These are phyloP conservation scores for Pseudoscleropodium purum DNA, from an alignment of 225 moss, liverwort and hornwort species.

Conservation along the genomic window DNA sequence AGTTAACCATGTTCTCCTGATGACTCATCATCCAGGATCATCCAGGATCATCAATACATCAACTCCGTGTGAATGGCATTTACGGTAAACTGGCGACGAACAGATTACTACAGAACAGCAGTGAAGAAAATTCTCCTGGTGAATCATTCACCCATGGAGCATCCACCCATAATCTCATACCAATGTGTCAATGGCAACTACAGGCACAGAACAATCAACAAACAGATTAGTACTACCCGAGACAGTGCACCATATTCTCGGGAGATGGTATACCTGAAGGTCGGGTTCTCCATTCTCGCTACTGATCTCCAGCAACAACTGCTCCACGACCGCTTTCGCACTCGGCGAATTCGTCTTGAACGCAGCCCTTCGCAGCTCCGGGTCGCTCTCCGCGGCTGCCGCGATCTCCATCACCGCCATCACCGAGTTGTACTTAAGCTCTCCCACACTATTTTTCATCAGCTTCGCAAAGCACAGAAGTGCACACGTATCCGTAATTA, in stretches of 20 bases:
- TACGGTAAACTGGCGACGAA: not conserved
- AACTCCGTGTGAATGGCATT: not conserved
- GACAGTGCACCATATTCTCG: not conserved
- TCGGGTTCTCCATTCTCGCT: conserved; percentile 32
- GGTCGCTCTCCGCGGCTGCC: conserved; percentile 68
- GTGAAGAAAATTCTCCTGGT: not conserved
- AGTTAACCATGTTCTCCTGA: not conserved
- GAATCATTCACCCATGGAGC: not conserved
- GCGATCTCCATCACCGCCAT: conserved; percentile 97
- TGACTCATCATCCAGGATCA: not conserved
- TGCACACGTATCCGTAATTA: conserved; percentile 89
- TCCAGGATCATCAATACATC: not conserved
- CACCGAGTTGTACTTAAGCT: conserved; percentile 52
- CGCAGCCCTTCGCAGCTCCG: conserved; percentile 76
- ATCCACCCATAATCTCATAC: not conserved
- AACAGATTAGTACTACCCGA: not conserved
- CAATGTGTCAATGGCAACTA: not conserved
- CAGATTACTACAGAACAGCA: not conserved
- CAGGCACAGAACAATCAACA: not conserved
- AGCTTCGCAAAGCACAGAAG: conserved; percentile 88
- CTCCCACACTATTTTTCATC: conserved; percentile 55
- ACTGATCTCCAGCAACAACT: conserved; percentile 53
- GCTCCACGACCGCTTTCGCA: conserved; percentile 81
- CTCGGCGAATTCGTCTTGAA: conserved; percentile 88
- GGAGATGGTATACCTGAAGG: conserved; percentile 9